A percentile compares a stretch with the other conserved stretches of the same genome.
These are phyloP conservation scores for Paxillus rubicundulus DNA, from an alignment of 768 basidiomycete species.

Conservation along the genomic window DNA sequence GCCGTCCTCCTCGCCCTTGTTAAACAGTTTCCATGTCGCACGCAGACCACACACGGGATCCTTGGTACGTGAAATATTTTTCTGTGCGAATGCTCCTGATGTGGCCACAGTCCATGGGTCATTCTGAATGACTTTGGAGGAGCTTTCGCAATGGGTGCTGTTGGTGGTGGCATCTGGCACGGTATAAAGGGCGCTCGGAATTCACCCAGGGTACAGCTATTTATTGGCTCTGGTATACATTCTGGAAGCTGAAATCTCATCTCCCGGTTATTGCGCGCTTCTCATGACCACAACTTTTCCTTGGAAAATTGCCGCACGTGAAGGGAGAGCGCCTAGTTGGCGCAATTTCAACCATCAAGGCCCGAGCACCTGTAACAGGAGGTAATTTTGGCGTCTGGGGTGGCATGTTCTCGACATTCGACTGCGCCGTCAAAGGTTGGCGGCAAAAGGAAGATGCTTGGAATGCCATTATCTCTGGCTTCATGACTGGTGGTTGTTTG, in stretches of 20 bases:
- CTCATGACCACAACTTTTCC: too few species aligned
- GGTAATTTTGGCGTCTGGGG: slow-evolving; percentile 97
- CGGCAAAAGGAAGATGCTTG: slow-evolving; percentile 98
- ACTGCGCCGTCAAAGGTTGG: slow-evolving; percentile 96
- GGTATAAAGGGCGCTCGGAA: slow-evolving; percentile 97
- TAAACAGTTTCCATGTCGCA: slow-evolving; percentile 58
- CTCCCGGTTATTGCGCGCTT: neutral
- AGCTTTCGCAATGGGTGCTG: slow-evolving; percentile 96
- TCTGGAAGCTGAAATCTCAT: neutral
- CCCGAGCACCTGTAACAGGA: slow-evolving; percentile 95
- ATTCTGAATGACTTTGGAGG: slow-evolving; percentile 98
- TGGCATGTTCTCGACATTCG: slow-evolving; percentile 98
- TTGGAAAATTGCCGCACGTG: neutral
- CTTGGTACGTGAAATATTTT: slow-evolving; percentile 56
- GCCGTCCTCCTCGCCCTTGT: neutral
- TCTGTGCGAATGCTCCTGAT: slow-evolving; percentile 2
- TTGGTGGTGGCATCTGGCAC: slow-evolving; percentile 98
- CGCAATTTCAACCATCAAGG: slow-evolving; percentile 94
- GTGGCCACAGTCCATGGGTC: slow-evolving; percentile 81
- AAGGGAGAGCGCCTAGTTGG: slow-evolving; percentile 94
- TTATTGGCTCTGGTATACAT: neutral
- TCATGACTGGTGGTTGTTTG: slow-evolving; percentile 96
- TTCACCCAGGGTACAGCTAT: slow-evolving; percentile 76
- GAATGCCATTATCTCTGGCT: slow-evolving; percentile 98
- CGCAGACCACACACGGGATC: slow-evolving; percentile 92